Evolutionary conservation across 495 filamentous ascomycete genomes (phyloP).

Genomic region (Penicillium parvum): DNA sequence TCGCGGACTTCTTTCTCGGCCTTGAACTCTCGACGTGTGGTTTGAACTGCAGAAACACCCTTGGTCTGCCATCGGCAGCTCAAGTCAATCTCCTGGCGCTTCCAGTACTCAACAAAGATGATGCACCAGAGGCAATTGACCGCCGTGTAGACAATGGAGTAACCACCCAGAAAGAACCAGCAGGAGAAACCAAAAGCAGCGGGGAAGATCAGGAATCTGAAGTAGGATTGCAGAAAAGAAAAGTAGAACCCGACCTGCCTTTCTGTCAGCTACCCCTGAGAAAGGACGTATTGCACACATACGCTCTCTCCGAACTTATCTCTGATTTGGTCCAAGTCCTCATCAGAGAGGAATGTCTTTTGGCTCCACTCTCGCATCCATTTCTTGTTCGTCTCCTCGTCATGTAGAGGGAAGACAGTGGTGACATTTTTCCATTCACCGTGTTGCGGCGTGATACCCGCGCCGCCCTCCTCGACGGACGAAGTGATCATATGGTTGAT

Average conservation of each 20-base stretch:
- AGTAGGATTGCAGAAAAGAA: constrained; percentile 91
- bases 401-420: constrained; percentile 83
- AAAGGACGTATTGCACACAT: constrained; percentile 4
- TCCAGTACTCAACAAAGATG: constrained; percentile 95
- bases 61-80: constrained; percentile 90
- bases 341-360: constrained; percentile 69
- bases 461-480: constrained; percentile 76
- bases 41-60: constrained; percentile 77
- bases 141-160: constrained; percentile 77
- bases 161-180: constrained; percentile 80
- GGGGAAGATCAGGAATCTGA: constrained; percentile 77
- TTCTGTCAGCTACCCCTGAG: neutral
- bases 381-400: constrained; percentile 77
- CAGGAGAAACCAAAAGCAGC: constrained; percentile 76
- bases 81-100: constrained; percentile 86
- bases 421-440: constrained; percentile 84
- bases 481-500: constrained; percentile 85
- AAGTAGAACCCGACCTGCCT: constrained; percentile 85
- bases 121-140: constrained; percentile 84
- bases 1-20: constrained; percentile 73
- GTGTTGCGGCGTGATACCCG: constrained; percentile 76
- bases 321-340: constrained; percentile 80
- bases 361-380: constrained; percentile 89
- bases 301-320: constrained; percentile 87
- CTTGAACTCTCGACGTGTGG: constrained; percentile 69